Base-by-base conservation (phyloP, 257 asterid genomes). In the Echites panduratus region DNA sequence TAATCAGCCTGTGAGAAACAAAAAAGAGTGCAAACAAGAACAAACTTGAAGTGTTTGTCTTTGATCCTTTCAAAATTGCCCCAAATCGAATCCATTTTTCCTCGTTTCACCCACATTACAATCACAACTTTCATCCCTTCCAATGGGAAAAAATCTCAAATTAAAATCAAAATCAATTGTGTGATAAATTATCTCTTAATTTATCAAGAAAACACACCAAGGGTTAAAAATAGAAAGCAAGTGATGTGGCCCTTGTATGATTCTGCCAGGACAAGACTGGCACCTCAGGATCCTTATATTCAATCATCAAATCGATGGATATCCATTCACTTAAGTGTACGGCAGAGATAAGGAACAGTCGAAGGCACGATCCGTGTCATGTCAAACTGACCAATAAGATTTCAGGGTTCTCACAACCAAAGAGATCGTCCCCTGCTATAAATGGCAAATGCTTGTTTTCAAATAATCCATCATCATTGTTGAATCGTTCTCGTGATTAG, bases 301-400 rank as follows among this genome's bases (percentile, higher is more conserved):
- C 86, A 22, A 17, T 49, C 0, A 0, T 13, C 0, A 44, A 83
- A 1, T 82, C 88, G 20, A 81, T 87, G 88, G 5, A 1, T 10
- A 0, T 0, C 0, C 12, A 0, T 0, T 0, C 8, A 6, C 85
- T n/a, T 89, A 88, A 89, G 84, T 79, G 88, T 49, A 79, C 79
- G 61, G 0, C 7, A 26, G 0, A 0, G 83, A 90, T 81, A 38
- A 9, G 58, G 44, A 47, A 29, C 9, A 2, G 0, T 3, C 11
- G 29, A 53, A n/a, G 1, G 49, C 9, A 8, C 47, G 50, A 85
- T 90, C 95, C 85, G 59, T 16, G 64, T 7, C 29, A 8, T 11
- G 12, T 8, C 29, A 11, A 61, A n/a, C 0, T 0, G 2, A 27
- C 89, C 95, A 88, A 88, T 88, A 83, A 78, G 77, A 71, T 27